These are phyloP conservation scores for Flaveria bidentis DNA, from an alignment of 129 eudicot species.

Conservation along the genomic window DNA sequence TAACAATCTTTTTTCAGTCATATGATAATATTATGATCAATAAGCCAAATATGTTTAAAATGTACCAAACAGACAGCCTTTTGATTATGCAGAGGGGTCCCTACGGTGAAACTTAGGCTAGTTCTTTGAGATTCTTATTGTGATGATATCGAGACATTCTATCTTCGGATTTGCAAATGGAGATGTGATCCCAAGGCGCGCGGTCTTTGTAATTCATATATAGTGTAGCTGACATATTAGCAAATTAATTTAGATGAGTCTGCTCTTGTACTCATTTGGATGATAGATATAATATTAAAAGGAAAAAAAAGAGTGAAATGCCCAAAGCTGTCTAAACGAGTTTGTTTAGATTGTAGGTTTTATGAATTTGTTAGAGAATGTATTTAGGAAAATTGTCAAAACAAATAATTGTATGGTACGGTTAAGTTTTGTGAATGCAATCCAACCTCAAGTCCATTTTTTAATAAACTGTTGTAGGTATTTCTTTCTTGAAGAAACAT, in stretches of 20 bases:
- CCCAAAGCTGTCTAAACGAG: slow-evolving; percentile 32
- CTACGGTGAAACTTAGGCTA: slow-evolving; percentile 26
- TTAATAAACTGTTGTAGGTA: not conserved
- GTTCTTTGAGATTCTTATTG: slow-evolving; percentile 37
- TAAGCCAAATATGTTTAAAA: too few species aligned
- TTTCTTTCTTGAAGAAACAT: not conserved
- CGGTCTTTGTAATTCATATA: slow-evolving; percentile 39
- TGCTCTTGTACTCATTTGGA: slow-evolving; percentile 37
- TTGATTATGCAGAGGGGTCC: slow-evolving; percentile 35
- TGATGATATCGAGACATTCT: slow-evolving; percentile 32
- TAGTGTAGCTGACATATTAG: slow-evolving; percentile 43
- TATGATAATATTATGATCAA: not conserved
- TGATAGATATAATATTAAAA: slow-evolving; percentile 27
- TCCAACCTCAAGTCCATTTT: slow-evolving; percentile 17
- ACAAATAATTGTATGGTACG: slow-evolving; percentile 25
- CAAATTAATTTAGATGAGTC: slow-evolving; percentile 41
- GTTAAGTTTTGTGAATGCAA: slow-evolving; percentile 29
- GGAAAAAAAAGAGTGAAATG: slow-evolving; percentile 22
- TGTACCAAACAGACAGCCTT: not conserved
- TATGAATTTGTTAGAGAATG: slow-evolving; percentile 25
- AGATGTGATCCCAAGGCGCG: slow-evolving; percentile 24
- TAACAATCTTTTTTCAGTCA: slow-evolving; percentile 16
- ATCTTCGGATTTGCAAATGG: slow-evolving; percentile 32
- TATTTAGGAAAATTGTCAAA: slow-evolving; percentile 30
- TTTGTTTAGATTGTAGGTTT: slow-evolving; percentile 28